phyloP scores from a whole-genome alignment of 495 filamentous ascomycete species.

The Sphaerosporella brunnea region DNA sequence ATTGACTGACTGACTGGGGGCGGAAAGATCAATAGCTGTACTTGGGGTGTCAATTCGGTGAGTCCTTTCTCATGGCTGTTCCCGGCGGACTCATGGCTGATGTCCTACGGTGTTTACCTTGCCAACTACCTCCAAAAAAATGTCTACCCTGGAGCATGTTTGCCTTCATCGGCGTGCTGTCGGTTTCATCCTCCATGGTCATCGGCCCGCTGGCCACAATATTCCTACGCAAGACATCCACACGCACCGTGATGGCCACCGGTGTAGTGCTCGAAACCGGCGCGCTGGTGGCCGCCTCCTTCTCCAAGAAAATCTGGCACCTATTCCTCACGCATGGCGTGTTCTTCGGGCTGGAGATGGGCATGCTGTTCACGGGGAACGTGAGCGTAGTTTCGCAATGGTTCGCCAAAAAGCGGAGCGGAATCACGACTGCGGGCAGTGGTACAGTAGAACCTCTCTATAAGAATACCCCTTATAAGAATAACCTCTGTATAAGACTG shows the following conservation, averaged over 20 bases:
- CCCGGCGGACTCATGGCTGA: not conserved
- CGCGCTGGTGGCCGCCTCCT: conserved; percentile 48
- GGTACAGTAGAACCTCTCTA: too few relatives aligned
- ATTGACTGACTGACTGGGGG: not conserved
- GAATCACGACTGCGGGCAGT: conserved; percentile 53
- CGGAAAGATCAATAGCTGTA: conserved; percentile 30
- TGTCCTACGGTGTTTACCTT: conserved; percentile 52
- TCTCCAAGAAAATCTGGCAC: conserved; percentile 52
- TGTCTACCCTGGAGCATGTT: conserved; percentile 43
- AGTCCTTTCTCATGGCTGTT: not conserved
- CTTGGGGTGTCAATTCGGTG: conserved; percentile 33
- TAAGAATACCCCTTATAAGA: too few relatives aligned
- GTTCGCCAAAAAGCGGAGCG: conserved; percentile 51
- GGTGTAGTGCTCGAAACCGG: conserved; percentile 43
- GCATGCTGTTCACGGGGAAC: conserved; percentile 56
- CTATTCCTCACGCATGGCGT: conserved; percentile 61
- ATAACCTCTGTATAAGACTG: too few relatives aligned
- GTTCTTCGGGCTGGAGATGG: conserved; percentile 57
- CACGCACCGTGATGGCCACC: conserved; percentile 38
- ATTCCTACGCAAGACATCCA: conserved; percentile 37
- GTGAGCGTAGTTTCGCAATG: conserved; percentile 60
- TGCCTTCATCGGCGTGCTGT: conserved; percentile 58
- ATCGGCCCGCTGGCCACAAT: conserved; percentile 48
- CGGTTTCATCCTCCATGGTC: conserved; percentile 45
- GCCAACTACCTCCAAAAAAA: conserved; percentile 47